Base-by-base conservation (phyloP, 2,329 filamentous ascomycete genomes). In the Diaporthe caulivora region DNA sequence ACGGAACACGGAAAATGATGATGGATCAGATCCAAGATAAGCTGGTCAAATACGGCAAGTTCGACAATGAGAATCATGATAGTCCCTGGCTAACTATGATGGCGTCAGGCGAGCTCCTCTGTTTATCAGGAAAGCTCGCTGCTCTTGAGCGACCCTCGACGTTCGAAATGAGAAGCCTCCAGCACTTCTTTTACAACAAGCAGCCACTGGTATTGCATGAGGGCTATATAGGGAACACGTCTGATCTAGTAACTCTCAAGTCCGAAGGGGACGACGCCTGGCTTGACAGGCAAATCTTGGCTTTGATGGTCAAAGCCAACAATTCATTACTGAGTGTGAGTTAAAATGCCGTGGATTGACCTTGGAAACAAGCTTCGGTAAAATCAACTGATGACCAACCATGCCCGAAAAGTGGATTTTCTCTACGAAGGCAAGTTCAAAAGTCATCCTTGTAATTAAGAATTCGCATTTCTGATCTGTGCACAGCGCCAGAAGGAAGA, bases 231-330 rank as follows among this genome's bases (percentile, higher is more conserved):
- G 67, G 53, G 0, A 70, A 70, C 9, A 49, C 11, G 2, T 0
- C 40, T 15, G 67, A 70, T 17, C 15, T 70, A 1, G 53, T 70
- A 2, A 58, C 67, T 8, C 67, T 70, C 24, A 70, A 70, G 11
- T 40, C 53, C 1, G 11, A 8, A 1, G 29, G 67, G 6, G 67
- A 70, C 11, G 67, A 70, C 58, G 67, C 67, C 9, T 70, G 67
- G 67, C 67, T 70, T 1, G 53, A 70, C 15, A 24, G 67, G 17
- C 34, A 58, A 17, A 70, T 70, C 18, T 70, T 70, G 6, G 3
- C 21, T 10, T 40, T 70, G 2, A 18, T 70, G 3, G 53, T 70
- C 24, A 21, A 3, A 37, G 21, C 44, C 1, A 67, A 67, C 21
- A 67, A 67, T 8, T 44, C 29, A 1, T 3, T 67, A 1, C 21